These are phyloP conservation scores for Colletotrichum sp. DNA, from an alignment of 2,329 filamentous ascomycete species.

Conservation along the genomic window DNA sequence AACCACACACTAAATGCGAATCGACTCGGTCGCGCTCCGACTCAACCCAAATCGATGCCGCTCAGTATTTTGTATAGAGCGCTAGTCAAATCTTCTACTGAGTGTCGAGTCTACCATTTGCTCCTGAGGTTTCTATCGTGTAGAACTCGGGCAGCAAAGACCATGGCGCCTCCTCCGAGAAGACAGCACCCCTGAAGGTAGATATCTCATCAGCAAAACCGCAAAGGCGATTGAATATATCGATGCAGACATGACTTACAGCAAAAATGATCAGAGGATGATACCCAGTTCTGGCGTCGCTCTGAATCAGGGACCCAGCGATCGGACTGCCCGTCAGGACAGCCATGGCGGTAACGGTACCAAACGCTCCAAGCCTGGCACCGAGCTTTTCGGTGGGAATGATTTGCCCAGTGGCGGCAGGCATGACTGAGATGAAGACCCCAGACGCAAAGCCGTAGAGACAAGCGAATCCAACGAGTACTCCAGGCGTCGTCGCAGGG, in stretches of 20 bases:
- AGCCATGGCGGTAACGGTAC: not conserved
- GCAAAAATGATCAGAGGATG: not conserved
- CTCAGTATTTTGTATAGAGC: not conserved
- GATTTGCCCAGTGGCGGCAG: not conserved
- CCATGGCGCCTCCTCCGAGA: not conserved
- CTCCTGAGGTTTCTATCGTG: not conserved
- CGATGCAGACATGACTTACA: not conserved
- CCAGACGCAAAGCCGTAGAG: slow-evolving; percentile 7
- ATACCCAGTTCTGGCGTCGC: not conserved
- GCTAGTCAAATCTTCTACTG: not conserved
- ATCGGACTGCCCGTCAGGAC: not conserved
- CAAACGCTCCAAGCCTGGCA: not conserved
- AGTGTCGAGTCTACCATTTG: not conserved
- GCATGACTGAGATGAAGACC: not conserved
- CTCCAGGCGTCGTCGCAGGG: not conserved
- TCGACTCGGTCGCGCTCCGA: not conserved
- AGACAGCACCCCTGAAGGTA: not conserved
- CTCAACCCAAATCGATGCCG: not conserved
- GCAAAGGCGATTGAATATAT: not conserved
- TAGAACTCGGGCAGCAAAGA: not conserved
- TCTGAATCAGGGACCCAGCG: not conserved
- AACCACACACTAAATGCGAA: not conserved
- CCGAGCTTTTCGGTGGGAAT: not conserved
- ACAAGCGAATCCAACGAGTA: slow-evolving; percentile 7
- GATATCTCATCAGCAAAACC: not conserved